Evolutionary conservation across 306 rosid species (phyloP), one percentile per base, ranked within the genome.

Genomic region (cucumber (Cucumis sativus)): DNA sequence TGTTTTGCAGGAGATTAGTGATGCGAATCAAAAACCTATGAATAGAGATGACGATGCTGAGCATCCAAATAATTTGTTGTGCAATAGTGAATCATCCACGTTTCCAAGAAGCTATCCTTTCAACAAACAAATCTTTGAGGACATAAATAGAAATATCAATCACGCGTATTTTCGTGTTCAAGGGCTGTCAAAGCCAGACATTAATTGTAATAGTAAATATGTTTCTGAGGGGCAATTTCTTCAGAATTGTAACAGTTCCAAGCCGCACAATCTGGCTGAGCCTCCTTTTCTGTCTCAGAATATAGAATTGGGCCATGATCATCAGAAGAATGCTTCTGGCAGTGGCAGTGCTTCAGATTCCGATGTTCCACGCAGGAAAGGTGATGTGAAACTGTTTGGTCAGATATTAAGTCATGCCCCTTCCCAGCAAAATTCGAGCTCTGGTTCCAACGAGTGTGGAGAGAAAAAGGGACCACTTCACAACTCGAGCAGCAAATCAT

Each of bases 351-450:
- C 80, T 3, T 78, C 87, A 17, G 97, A 89, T 83, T 83, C 93
- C 0, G 97, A 91, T 52, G 85, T 85, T 73, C 82, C 88, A 25
- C 77, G 87, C 81, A 81, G 90, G 85, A 89, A 89, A 82, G 95
- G 99, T 84, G 90, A 91, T 81, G 96, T 96, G 85, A 96, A 96
- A 77, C 87, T 96, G 80, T 92, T 92, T 59, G 99, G 99, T 25
- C 86, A 91, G 87, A 92, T 96, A 84, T 88, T 92, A 3, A 88
- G 89, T 66, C 85, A 83, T 83, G 82, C 97, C 25, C 86, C 92
- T 61, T 81, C 92, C 18, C 9, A 33, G 41, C 89, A 86, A 79
- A 86, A 82, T 49, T 77, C 87, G 15, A 84, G 67, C 81, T 76
- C 86, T 77, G 82, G 76, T 74, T 49, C 83, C 43, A 79, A 74